phyloP scores from a whole-genome alignment of 371 early-diverging fungal genomes.

The Gilbertella persicaria region DNA sequence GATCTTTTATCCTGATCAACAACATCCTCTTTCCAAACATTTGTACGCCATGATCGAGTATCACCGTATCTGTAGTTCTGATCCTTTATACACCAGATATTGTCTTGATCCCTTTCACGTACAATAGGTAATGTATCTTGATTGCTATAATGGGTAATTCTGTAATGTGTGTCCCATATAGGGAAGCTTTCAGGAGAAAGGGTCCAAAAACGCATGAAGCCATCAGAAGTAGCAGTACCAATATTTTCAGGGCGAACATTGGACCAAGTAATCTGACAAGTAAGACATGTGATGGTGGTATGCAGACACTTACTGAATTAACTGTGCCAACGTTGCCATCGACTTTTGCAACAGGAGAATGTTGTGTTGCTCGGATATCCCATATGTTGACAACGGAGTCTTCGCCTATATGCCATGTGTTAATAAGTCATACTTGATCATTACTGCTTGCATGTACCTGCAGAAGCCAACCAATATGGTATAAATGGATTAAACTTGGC shows the following conservation, averaged over 20 bases:
- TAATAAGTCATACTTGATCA: background rate
- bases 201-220: conserved; percentile 55
- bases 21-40: conserved; percentile 1
- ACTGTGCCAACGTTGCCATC: conserved; percentile 56
- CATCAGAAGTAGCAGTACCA: conserved; percentile 52
- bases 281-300: conserved; percentile 1
- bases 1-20: conserved; percentile 8
- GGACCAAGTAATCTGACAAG: conserved; percentile 69
- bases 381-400: conserved; percentile 71
- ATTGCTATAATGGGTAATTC: conserved; percentile 9
- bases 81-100: conserved; percentile 7
- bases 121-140: conserved; percentile 19
- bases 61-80: conserved; percentile 1
- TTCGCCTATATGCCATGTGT: conserved; percentile 28
- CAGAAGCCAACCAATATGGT: conserved; percentile 80
- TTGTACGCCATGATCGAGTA: conserved; percentile 9
- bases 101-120: conserved; percentile 4
- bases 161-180: conserved; percentile 26
- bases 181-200: conserved; percentile 24
- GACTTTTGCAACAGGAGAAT: conserved; percentile 55
- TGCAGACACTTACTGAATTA: conserved; percentile 39
- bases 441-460: conserved; percentile 27
- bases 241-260: conserved; percentile 62
- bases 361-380: conserved; percentile 68
- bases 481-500: conserved; percentile 74